Base-by-base conservation (phyloP, 306 rosid genomes). In the Cicer chorassanicum region DNA sequence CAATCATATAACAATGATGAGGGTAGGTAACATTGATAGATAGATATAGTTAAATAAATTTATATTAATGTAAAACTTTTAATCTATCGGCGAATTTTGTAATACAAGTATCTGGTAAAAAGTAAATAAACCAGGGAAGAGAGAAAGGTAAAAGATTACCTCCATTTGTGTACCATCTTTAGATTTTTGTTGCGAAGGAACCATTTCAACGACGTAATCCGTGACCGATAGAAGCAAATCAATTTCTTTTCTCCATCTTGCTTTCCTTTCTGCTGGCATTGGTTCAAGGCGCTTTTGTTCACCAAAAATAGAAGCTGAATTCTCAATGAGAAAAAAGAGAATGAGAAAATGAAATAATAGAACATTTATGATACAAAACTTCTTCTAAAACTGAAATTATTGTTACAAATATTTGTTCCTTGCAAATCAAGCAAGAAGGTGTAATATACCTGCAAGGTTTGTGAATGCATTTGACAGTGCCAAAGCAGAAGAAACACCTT, bases 381-480 rank as follows among this genome's bases (percentile, higher is more conserved):
- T 21, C 5, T 21, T 21, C 39, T 21, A 38, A 56, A 56, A 56
- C 9, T 29, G n/a, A n/a, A 11, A 59, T 40, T 2, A 40, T 15
- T 9, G 19, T 6, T 2, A 65, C 18, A 14, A 55, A 65, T 18
- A 12, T 55, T 6, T 55, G 39, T 73, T 43, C 6, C 16, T 73
- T 14, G 53, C 21, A 67, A 73, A 36, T 40, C 65, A 66, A 56
- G 39, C 43, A 60, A 60, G 11, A 60, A 7, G 19, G 19, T 4
- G 36, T 19, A 36, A 64, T 83, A 1, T 70, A 94, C 99, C 99
- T 18, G 99, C 98, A 78, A 90, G 93, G 81, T 95, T 95, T 65
- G 99, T 95, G 46, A 95, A 84, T 70, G 99, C 98, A 77, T 95
- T 95, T 34, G 99, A 95, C 81, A 95, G 63, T 44, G 99, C 99